These are phyloP conservation scores for Eutrema salsugineum DNA, from an alignment of 441 rosid species.

Conservation along the genomic window DNA sequence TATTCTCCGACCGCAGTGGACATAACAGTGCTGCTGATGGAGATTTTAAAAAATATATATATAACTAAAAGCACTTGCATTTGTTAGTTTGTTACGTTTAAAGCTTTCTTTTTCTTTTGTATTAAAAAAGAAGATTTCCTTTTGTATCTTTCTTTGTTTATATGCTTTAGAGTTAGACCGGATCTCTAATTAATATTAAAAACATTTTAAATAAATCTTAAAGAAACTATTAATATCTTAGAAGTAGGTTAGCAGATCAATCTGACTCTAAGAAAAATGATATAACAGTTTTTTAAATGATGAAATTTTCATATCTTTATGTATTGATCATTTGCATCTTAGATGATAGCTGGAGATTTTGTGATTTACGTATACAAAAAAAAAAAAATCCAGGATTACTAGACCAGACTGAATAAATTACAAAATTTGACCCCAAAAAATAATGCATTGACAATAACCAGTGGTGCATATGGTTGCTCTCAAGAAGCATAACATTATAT, in stretches of 20 bases:
- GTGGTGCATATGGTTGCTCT: not conserved
- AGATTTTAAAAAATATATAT: not conserved
- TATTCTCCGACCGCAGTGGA: slow-evolving; percentile 37
- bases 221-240: not conserved
- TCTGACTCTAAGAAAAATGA: not conserved
- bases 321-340: not conserved
- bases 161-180: slow-evolving; percentile 6
- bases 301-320: not conserved
- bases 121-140: slow-evolving; percentile 16
- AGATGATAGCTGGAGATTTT: not conserved
- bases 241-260: not conserved
- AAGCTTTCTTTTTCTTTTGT: not conserved
- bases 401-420: not conserved
- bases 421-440: not conserved
- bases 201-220: not conserved
- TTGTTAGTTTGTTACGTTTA: not conserved
- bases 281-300: not conserved
- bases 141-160: slow-evolving; percentile 12
- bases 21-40: slow-evolving; percentile 5
- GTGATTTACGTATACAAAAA: no score
- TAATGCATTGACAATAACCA: not conserved
- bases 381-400: no score
- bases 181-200: not conserved
- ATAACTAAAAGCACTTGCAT: not conserved
- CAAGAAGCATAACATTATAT: not conserved